phyloP scores from a whole-genome alignment of 495 filamentous ascomycete genomes.

The Podospora conica region DNA sequence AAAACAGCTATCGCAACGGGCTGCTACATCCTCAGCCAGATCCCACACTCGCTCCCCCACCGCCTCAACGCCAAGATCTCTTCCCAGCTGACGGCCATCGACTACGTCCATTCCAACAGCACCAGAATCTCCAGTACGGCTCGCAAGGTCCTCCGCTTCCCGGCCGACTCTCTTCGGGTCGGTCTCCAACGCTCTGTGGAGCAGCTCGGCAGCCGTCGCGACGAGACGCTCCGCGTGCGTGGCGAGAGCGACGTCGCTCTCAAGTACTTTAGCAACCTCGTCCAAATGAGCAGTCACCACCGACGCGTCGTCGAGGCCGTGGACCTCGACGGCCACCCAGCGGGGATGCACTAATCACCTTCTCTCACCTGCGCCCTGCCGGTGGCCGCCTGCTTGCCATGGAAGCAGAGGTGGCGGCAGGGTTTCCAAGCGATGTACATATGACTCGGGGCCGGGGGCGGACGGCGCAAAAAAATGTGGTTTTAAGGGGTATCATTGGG shows the following conservation, averaged over 20 bases:
- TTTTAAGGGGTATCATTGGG: background rate
- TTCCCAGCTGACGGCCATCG: constrained; percentile 65
- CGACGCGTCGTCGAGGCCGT: constrained; percentile 67
- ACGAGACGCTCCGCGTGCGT: constrained; percentile 71
- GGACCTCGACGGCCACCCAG: constrained; percentile 68
- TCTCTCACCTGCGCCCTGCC: background rate
- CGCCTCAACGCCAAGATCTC: constrained; percentile 83
- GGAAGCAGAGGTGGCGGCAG: background rate
- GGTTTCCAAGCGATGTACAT: background rate
- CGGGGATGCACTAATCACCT: constrained; percentile 21
- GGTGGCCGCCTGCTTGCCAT: background rate
- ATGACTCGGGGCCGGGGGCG: background rate
- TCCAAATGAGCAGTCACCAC: constrained; percentile 67
- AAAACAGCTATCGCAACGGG: constrained; percentile 59
- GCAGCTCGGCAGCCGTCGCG: constrained; percentile 65
- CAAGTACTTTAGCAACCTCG: constrained; percentile 83
- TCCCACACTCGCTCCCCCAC: constrained; percentile 80
- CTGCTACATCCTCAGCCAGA: constrained; percentile 74
- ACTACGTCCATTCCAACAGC: constrained; percentile 88
- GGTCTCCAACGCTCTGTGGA: constrained; percentile 77
- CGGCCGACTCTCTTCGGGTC: constrained; percentile 72
- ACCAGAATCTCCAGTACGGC: constrained; percentile 75
- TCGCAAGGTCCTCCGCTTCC: constrained; percentile 77
- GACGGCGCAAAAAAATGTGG: background rate
- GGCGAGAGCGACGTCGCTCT: constrained; percentile 67